Evolutionary conservation across 1,139 yeast species (phyloP).

Genomic region (Ashbya aceris): DNA sequence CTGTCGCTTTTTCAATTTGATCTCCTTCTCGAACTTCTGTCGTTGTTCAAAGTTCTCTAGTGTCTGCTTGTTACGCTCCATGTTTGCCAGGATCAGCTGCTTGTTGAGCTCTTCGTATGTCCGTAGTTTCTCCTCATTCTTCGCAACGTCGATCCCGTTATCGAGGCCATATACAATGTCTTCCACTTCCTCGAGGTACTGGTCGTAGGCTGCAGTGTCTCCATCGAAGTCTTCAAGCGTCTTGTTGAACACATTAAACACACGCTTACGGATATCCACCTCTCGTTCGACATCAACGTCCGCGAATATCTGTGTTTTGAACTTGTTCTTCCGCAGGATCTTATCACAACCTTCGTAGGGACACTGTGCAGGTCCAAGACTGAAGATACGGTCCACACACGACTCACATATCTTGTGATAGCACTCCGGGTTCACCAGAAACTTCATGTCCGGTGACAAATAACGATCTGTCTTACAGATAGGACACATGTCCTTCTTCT

Average conservation of each 20-base stretch:
- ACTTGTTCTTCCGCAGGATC: slow-evolving; percentile 76
- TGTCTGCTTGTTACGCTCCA: slow-evolving; percentile 61
- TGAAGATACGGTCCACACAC: slow-evolving; percentile 88
- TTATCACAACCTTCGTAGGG: slow-evolving; percentile 90
- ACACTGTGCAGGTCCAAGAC: slow-evolving; percentile 93
- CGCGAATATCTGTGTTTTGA: slow-evolving; percentile 86
- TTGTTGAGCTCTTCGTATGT: slow-evolving; percentile 72
- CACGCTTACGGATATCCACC: slow-evolving; percentile 79
- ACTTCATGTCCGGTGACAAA: slow-evolving; percentile 85
- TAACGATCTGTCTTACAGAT: slow-evolving; percentile 94
- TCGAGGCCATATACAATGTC: slow-evolving; percentile 68
- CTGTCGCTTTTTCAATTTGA: slow-evolving; percentile 50
- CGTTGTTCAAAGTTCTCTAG: slow-evolving; percentile 43
- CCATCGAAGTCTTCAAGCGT: slow-evolving; percentile 66
- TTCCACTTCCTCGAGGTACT: slow-evolving; percentile 77
- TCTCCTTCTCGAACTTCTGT: slow-evolving; percentile 47
- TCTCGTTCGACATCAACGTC: slow-evolving; percentile 85
- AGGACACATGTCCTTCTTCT: slow-evolving; percentile 78
- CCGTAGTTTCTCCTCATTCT: slow-evolving; percentile 58
- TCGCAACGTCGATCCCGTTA: slow-evolving; percentile 59
- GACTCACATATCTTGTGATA: slow-evolving; percentile 96
- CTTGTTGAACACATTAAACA: slow-evolving; percentile 69
- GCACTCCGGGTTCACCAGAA: slow-evolving; percentile 92
- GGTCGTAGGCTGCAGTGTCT: slow-evolving; percentile 51
- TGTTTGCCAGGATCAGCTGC: slow-evolving; percentile 65